Conservation (phyloP, 202 grass and related monocot species). For the Setaria viridis region DNA sequence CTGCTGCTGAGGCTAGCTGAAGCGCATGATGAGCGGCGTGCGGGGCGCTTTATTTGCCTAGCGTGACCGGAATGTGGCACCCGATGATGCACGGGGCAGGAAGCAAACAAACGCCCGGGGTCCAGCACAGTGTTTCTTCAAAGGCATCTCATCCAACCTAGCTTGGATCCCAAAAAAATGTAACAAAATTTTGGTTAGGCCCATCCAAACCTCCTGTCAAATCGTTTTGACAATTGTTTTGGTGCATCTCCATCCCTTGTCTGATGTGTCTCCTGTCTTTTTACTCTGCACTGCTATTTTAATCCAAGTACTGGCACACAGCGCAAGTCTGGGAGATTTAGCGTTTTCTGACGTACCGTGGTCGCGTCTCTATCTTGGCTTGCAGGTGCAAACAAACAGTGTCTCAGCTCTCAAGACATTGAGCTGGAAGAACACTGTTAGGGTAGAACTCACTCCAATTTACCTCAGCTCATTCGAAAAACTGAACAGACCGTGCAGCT, state of each 20-base stretch:
- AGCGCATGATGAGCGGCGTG: conserved; percentile 13
- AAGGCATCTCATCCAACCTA: conserved; percentile 38
- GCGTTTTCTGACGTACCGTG: conserved; percentile 21
- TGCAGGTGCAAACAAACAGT: background rate
- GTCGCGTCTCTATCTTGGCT: conserved; percentile 18
- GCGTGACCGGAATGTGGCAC: conserved; percentile 36
- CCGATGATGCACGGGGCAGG: conserved; percentile 17
- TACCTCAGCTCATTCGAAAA: background rate
- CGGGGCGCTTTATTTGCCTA: conserved; percentile 1
- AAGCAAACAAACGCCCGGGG: conserved; percentile 7
- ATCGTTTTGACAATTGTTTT: background rate
- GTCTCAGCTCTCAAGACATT: background rate
- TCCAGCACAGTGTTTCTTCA: conserved; percentile 36
- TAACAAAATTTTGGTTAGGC: conserved; percentile 34
- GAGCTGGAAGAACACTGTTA: background rate
- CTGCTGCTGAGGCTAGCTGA: background rate
- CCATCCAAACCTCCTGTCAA: conserved; percentile 43
- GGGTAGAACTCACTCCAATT: background rate
- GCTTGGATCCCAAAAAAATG: background rate
- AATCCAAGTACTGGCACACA: conserved; percentile 9
- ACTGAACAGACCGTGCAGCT: background rate
- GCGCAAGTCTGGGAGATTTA: conserved; percentile 11
- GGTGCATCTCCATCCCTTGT: background rate
- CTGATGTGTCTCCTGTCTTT: background rate
- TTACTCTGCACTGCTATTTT: background rate